Evolutionary conservation across 192 early-diverging fungal species (phyloP).

Genomic region (Thoreauomyces humboldtii): DNA sequence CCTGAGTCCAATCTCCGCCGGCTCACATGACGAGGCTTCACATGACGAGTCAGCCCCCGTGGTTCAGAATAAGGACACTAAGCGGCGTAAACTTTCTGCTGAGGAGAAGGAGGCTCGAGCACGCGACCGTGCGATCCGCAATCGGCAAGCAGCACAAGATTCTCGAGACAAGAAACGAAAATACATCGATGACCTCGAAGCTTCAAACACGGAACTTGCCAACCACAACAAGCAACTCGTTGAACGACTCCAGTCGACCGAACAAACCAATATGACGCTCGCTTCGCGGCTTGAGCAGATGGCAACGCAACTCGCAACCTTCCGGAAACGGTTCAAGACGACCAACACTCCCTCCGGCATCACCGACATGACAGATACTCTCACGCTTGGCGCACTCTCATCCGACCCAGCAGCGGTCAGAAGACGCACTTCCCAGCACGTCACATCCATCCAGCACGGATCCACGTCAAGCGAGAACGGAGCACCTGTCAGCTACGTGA

Average conservation of each 20-base stretch:
- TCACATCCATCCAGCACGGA: slow-evolving; percentile 18
- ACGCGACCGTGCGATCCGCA: slow-evolving; percentile 54
- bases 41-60: background rate
- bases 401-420: slow-evolving; percentile 32
- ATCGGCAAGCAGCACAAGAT: slow-evolving; percentile 72
- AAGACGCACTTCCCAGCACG: background rate
- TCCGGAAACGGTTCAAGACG: slow-evolving; percentile 21
- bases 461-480: slow-evolving; percentile 24
- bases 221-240: slow-evolving; percentile 13
- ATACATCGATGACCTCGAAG: slow-evolving; percentile 52
- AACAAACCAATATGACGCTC: slow-evolving; percentile 19
- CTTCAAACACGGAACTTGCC: slow-evolving; percentile 17
- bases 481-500: slow-evolving; percentile 4
- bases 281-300: slow-evolving; percentile 13
- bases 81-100: slow-evolving; percentile 22
- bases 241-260: slow-evolving; percentile 13
- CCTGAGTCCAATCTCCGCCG: slow-evolving; percentile 10
- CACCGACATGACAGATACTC: background rate
- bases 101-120: slow-evolving; percentile 34
- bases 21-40: slow-evolving; percentile 14
- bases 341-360: background rate
- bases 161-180: slow-evolving; percentile 74
- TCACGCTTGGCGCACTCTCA: slow-evolving; percentile 25
- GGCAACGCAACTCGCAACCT: slow-evolving; percentile 18
- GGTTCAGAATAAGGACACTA: background rate